Conservation (phyloP, 257 asterid species). For the Petunia secreta region DNA sequence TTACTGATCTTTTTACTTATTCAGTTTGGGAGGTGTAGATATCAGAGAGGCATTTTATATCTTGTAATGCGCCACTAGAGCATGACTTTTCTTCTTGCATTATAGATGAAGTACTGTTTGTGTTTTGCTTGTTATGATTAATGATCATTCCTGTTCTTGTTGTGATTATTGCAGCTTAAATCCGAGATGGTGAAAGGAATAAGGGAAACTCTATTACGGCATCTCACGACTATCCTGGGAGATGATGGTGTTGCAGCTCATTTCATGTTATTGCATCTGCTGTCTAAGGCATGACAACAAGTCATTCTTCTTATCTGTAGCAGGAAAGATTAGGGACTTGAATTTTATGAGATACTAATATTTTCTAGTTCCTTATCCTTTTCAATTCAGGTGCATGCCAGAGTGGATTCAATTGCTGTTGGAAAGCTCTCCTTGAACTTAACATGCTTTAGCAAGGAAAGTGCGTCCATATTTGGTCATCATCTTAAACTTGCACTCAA, state of each 20-base stretch:
- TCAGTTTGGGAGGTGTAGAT: too few relatives aligned
- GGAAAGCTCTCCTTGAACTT: conserved; percentile 89
- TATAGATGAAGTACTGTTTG: conserved; percentile 11
- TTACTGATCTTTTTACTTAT: background rate
- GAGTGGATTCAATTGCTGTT: conserved; percentile 73
- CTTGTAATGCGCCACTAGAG: too few relatives aligned
- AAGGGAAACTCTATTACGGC: conserved; percentile 71
- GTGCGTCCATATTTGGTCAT: conserved; percentile 59
- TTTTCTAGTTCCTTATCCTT: background rate
- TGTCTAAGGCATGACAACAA: conserved; percentile 64
- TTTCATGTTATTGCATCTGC: conserved; percentile 76
- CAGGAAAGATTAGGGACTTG: conserved; percentile 1
- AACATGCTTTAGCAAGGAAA: conserved; percentile 71
- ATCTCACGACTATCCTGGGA: conserved; percentile 79
- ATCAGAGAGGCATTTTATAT: too few relatives aligned
- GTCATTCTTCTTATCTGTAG: conserved; percentile 16
- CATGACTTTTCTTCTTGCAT: background rate
- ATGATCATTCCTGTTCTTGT: background rate
- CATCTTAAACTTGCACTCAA: conserved; percentile 54
- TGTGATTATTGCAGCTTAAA: conserved; percentile 50
- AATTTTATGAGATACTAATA: background rate
- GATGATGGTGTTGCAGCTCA: conserved; percentile 85
- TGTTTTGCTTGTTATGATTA: background rate
- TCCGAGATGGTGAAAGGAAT: conserved; percentile 54
- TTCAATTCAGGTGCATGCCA: conserved; percentile 69